Conservation (phyloP, 257 asterid genomes). For the Fraxinus excelsior region DNA sequence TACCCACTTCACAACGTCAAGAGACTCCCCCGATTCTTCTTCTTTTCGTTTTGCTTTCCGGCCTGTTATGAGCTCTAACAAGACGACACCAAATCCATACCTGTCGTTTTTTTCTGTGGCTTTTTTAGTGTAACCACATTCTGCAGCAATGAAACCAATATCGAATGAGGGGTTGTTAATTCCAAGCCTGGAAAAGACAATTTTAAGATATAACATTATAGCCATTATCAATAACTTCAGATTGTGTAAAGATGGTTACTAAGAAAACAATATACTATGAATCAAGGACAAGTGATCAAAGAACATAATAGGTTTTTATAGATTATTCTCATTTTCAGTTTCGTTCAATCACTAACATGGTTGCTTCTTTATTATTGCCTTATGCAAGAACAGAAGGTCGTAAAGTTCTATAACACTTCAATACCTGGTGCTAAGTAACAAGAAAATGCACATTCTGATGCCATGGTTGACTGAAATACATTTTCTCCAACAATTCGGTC, state of each 20-base stretch:
- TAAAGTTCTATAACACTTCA: neutral
- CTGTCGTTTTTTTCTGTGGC: constrained; percentile 66
- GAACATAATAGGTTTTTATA: no score
- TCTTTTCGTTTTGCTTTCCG: constrained; percentile 48
- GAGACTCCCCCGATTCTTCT: constrained; percentile 31
- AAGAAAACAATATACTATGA: no score
- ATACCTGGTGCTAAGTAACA: constrained; percentile 87
- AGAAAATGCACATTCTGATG: constrained; percentile 56
- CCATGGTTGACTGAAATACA: constrained; percentile 46
- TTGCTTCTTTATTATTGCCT: no score
- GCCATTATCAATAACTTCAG: no score
- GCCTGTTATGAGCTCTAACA: constrained; percentile 80
- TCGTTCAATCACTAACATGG: no score
- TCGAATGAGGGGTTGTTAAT: neutral
- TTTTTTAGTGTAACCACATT: constrained; percentile 64
- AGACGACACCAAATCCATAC: constrained; percentile 71
- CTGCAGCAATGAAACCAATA: constrained; percentile 35
- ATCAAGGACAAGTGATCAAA: no score
- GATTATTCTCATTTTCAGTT: no score
- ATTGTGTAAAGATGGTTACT: no score
- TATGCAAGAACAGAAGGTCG: neutral
- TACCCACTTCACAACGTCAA: constrained; percentile 79
- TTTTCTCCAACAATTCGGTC: constrained; percentile 66
- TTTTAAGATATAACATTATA: no score
- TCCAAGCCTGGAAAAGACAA: no score